Conservation (phyloP, 495 filamentous ascomycete genomes). For the Neurospora hispaniola region DNA sequence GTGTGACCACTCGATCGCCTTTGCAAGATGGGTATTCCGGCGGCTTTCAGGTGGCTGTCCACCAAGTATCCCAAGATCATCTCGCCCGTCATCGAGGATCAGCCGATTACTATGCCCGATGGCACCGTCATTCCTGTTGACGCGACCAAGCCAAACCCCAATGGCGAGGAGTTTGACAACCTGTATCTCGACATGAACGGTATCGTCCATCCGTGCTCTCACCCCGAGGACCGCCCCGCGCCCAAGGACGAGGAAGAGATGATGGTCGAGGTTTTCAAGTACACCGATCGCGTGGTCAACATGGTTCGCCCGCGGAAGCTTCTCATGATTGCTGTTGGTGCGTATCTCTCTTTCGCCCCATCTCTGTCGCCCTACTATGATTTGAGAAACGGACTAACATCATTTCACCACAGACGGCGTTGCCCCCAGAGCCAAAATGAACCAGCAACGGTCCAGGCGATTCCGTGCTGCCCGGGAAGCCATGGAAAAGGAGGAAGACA, state of each 20-base stretch:
- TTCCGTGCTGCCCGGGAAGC: conserved; percentile 93
- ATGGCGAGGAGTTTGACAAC: conserved; percentile 96
- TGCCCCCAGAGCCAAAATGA: conserved; percentile 92
- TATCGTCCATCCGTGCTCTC: conserved; percentile 97
- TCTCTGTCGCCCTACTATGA: neutral
- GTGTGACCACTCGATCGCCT: conserved; percentile 1
- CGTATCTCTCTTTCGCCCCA: conserved; percentile 23
- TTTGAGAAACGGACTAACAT: conserved; percentile 22
- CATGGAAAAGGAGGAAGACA: conserved; percentile 85
- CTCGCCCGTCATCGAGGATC: conserved; percentile 78
- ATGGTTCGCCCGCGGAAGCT: conserved; percentile 95
- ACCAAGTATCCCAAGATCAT: conserved; percentile 96
- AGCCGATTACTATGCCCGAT: conserved; percentile 61
- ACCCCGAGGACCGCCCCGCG: conserved; percentile 86
- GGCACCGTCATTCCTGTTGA: conserved; percentile 77
- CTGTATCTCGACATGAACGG: conserved; percentile 99
- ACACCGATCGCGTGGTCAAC: conserved; percentile 94
- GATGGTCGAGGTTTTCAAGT: conserved; percentile 97
- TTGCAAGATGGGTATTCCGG: conserved; percentile 81
- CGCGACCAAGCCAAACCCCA: conserved; percentile 75
- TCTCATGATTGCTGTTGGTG: conserved; percentile 95
- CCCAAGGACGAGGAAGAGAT: conserved; percentile 95
- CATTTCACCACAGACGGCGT: conserved; percentile 59
- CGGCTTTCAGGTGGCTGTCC: conserved; percentile 86
- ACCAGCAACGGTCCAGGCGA: conserved; percentile 84